phyloP scores from a whole-genome alignment of 257 asterid species.

The Linderniella brevidens region DNA sequence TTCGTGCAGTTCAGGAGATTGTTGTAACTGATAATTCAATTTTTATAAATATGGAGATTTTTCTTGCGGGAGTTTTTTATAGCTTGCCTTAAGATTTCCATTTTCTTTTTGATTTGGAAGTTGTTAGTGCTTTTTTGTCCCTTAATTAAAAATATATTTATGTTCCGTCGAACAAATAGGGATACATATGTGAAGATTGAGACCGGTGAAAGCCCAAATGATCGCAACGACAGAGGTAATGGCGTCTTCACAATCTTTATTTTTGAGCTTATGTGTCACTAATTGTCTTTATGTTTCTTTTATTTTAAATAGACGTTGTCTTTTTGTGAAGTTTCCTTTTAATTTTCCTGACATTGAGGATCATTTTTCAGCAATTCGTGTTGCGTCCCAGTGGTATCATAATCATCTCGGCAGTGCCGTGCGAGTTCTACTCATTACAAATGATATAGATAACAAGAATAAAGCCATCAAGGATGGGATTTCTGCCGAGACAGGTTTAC shows the following conservation, averaged over 20 bases:
- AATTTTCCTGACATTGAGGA: conserved; percentile 7
- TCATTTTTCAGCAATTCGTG: conserved; percentile 68
- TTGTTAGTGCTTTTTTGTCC: too few species aligned
- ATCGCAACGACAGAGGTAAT: conserved; percentile 89
- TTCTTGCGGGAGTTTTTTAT: too few species aligned
- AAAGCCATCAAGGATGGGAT: conserved; percentile 76
- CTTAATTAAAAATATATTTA: conserved; percentile 2
- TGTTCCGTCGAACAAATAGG: conserved; percentile 22
- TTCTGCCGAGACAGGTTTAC: conserved; percentile 76
- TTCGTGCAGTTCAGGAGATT: neutral
- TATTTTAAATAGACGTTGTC: neutral
- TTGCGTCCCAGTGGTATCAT: conserved; percentile 91
- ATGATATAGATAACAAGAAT: conserved; percentile 78
- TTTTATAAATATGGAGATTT: neutral
- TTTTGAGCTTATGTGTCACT: neutral
- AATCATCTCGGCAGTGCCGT: conserved; percentile 56
- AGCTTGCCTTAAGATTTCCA: too few species aligned
- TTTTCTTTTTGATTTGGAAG: too few species aligned
- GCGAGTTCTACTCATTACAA: conserved; percentile 62
- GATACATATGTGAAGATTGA: conserved; percentile 77
- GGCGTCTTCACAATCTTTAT: neutral
- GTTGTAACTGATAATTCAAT: neutral
- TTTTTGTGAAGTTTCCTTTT: conserved; percentile 2
- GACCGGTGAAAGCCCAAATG: conserved; percentile 85
- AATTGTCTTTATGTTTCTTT: neutral